Percentiles rank a stretch among this genome's conserved stretches.
These are phyloP conservation scores for Galeopsis tetrahit DNA, from an alignment of 257 asterid species.

Conservation along the genomic window DNA sequence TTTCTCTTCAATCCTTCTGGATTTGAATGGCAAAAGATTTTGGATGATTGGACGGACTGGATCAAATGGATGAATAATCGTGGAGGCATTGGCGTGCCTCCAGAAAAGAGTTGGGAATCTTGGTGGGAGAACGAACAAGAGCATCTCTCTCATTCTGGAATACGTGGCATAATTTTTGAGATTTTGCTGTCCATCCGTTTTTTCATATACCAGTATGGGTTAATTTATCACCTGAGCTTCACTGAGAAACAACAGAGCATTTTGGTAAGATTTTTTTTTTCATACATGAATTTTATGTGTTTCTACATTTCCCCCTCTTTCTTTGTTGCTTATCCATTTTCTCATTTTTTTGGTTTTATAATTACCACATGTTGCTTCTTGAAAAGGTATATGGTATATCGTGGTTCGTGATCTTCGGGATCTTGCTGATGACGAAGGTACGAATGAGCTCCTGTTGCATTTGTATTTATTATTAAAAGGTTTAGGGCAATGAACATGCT, in stretches of 20 bases:
- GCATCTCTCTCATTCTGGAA: conserved; percentile 78
- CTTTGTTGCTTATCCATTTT: conserved; percentile 12
- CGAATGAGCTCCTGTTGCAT: conserved; percentile 20
- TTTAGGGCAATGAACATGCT: background rate
- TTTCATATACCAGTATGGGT: conserved; percentile 85
- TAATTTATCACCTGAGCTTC: conserved; percentile 84
- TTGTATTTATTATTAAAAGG: background rate
- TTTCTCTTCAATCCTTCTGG: conserved; percentile 96
- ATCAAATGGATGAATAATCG: conserved; percentile 85
- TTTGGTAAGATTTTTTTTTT: conserved; percentile 54
- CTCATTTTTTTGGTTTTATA: background rate
- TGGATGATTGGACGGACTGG: conserved; percentile 97
- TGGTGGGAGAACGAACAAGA: conserved; percentile 96
- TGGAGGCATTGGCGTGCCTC: conserved; percentile 92
- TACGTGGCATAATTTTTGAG: conserved; percentile 71
- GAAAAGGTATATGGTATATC: conserved; percentile 81
- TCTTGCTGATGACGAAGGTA: conserved; percentile 79
- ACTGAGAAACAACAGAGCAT: conserved; percentile 46
- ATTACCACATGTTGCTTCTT: conserved; percentile 28
- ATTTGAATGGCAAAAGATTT: conserved; percentile 92
- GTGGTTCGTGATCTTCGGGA: conserved; percentile 73
- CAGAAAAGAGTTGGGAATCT: conserved; percentile 95
- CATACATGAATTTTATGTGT: background rate
- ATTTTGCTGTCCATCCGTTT: conserved; percentile 82
- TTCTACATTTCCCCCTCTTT: background rate